Evolutionary conservation across 352 stramenopile genomes (phyloP).

Genomic region (Phytopythium ostracodes): DNA sequence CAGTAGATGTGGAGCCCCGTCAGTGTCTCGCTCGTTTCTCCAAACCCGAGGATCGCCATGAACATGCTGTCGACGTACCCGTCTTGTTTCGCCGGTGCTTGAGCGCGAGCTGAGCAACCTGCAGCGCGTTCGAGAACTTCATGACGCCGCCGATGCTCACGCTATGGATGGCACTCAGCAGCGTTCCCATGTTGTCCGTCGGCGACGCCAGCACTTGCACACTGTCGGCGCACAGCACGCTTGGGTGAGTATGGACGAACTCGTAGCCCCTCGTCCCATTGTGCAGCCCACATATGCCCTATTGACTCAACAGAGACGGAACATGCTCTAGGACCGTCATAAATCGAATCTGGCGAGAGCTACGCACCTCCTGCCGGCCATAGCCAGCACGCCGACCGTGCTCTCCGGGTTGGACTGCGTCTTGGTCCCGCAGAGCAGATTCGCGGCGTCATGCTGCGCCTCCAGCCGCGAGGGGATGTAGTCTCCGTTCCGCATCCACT

Average conservation of each 20-base stretch:
- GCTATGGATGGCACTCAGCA: slow-evolving; percentile 93
- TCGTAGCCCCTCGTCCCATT: background rate
- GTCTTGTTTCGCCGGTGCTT: slow-evolving; percentile 99
- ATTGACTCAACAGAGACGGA: background rate
- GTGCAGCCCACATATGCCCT: background rate
- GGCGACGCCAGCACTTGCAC: slow-evolving; percentile 94
- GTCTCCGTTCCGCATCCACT: slow-evolving; percentile 99
- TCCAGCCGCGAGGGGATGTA: slow-evolving; percentile 98
- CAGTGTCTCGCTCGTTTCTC: background rate
- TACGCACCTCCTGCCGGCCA: slow-evolving; percentile 84
- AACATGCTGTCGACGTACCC: slow-evolving; percentile 33
- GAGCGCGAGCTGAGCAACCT: slow-evolving; percentile 96
- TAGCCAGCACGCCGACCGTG: slow-evolving; percentile 96
- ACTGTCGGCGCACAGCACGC: slow-evolving; percentile 19
- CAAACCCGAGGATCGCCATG: background rate
- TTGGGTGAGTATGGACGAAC: background rate
- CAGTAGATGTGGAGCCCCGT: background rate
- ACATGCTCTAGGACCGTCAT: background rate
- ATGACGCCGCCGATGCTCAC: slow-evolving; percentile 85
- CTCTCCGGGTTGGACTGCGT: slow-evolving; percentile 98
- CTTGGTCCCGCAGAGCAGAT: slow-evolving; percentile 96
- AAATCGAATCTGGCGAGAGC: background rate
- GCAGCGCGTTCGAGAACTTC: slow-evolving; percentile 95
- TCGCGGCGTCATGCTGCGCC: slow-evolving; percentile 97
- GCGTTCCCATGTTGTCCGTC: slow-evolving; percentile 97